Base-by-base conservation (phyloP, 116 monocot species). In the Zostera marina region DNA sequence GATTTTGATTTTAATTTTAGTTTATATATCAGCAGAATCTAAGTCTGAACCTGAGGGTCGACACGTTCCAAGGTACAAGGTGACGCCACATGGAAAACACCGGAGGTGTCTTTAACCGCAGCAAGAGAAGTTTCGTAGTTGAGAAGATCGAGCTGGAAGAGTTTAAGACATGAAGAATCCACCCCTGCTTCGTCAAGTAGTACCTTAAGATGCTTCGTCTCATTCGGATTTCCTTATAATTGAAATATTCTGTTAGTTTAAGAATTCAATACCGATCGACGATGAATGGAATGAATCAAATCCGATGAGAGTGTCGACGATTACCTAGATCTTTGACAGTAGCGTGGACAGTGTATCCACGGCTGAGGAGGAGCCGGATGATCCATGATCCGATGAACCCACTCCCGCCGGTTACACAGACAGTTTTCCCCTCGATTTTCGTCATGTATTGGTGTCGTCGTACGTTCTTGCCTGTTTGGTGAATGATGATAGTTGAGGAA, bases 381-480 rank as follows among this genome's bases (percentile, higher is more conserved):
- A 92, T 67, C 78, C 83, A 83, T 4, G 92, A 83, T 21, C 92
- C 92, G 68, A 92, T 87, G 81, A 92, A 87, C 15, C 92, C 87
- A 53, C 83, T 92, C 10, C 79, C 87, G 57, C 92, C 87, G 22
- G 92, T 92, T 25, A 92, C 83, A 67, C 87, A 84, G 5, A 92
- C 72, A 11, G 12, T 58, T 22, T 45, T 52, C 1, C 22, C n/a
- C n/a, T n/a, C 56, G 2, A 11, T 24, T 62, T 44, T 38, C 41
- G 56, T 46, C 61, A 56, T 63, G n/a, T n/a, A n/a, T n/a, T n/a
- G n/a, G n/a, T n/a, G n/a, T n/a, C n/a, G n/a, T n/a, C n/a, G n/a
- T n/a, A n/a, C n/a, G n/a, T n/a, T n/a, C n/a, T n/a, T n/a, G n/a
- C n/a, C n/a, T n/a, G n/a, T n/a, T n/a, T n/a, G n/a, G n/a, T n/a